These are phyloP conservation scores for Cercophora scortea DNA, from an alignment of 495 filamentous ascomycete genomes.

Conservation along the genomic window DNA sequence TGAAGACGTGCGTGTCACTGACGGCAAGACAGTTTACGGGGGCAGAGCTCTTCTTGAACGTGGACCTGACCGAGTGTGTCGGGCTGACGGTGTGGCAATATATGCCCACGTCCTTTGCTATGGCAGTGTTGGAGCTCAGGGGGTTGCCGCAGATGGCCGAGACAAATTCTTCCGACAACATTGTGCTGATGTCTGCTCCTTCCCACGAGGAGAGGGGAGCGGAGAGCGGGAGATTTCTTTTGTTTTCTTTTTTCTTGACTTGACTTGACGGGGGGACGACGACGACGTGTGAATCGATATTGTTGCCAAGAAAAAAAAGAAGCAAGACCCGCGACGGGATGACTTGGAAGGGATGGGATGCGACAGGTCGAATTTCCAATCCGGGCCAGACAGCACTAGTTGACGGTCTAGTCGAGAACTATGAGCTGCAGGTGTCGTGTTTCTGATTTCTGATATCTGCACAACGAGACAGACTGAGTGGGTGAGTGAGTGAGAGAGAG, in stretches of 20 bases:
- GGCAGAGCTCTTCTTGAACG: slow-evolving; percentile 90
- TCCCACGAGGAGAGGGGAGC: neutral
- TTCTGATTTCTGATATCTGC: neutral
- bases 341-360: neutral
- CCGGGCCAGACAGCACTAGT: neutral
- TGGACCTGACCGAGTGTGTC: slow-evolving; percentile 55
- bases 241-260: neutral
- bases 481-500: too few relatives aligned
- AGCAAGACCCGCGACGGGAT: too few relatives aligned
- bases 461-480: neutral
- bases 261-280: neutral
- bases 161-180: slow-evolving; percentile 78
- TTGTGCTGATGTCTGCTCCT: slow-evolving; percentile 20
- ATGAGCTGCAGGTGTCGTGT: neutral
- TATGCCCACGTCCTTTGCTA: slow-evolving; percentile 71
- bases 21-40: slow-evolving; percentile 70
- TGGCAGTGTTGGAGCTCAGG: slow-evolving; percentile 55
- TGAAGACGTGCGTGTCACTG: slow-evolving; percentile 78
- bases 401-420: neutral
- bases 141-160: slow-evolving; percentile 60
- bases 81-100: slow-evolving; percentile 80
- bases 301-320: too few relatives aligned
- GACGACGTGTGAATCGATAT: too few relatives aligned
- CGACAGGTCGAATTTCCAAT: neutral
- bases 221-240: neutral